Evolutionary conservation across 805 yeast genomes (phyloP).

Genomic region (Ogataea naganishii): DNA sequence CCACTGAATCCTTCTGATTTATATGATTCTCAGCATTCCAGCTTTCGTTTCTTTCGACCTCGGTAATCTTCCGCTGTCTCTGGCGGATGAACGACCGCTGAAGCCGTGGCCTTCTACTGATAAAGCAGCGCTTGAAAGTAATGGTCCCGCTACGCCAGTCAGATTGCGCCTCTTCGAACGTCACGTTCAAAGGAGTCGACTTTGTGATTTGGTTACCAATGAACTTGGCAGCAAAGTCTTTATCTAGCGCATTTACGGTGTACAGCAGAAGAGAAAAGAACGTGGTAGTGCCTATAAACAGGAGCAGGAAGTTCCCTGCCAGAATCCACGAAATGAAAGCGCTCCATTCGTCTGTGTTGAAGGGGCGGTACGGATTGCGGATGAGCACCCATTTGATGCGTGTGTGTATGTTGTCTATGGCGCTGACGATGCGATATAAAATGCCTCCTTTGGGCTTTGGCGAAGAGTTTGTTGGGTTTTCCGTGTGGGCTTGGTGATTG

Average conservation of each 20-base stretch:
- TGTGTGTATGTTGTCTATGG: too few relatives aligned
- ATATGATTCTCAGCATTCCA: too few relatives aligned
- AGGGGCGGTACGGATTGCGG: conserved; percentile 64
- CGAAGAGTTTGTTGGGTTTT: too few relatives aligned
- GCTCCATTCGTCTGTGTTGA: conserved; percentile 84
- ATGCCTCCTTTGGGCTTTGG: too few relatives aligned
- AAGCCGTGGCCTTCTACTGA: conserved; percentile 72
- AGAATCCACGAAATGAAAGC: conserved; percentile 90
- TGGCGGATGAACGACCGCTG: too few relatives aligned
- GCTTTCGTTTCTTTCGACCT: too few relatives aligned
- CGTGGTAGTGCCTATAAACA: conserved; percentile 86
- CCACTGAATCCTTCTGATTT: too few relatives aligned
- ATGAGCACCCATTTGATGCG: conserved; percentile 67
- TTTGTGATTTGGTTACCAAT: conserved; percentile 79
- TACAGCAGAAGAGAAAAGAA: conserved; percentile 74
- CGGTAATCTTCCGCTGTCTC: too few relatives aligned
- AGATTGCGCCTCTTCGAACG: conserved; percentile 88
- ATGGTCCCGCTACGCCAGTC: conserved; percentile 88
- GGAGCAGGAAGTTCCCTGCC: conserved; percentile 74
- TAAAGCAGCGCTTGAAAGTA: conserved; percentile 75
- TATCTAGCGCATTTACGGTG: conserved; percentile 78
- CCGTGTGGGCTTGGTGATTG: too few relatives aligned
- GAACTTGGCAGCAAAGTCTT: conserved; percentile 74
- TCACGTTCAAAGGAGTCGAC: conserved; percentile 74
- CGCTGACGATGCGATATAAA: too few relatives aligned